Conservation (phyloP, 257 asterid species). For the Pogostemon cablin region DNA sequence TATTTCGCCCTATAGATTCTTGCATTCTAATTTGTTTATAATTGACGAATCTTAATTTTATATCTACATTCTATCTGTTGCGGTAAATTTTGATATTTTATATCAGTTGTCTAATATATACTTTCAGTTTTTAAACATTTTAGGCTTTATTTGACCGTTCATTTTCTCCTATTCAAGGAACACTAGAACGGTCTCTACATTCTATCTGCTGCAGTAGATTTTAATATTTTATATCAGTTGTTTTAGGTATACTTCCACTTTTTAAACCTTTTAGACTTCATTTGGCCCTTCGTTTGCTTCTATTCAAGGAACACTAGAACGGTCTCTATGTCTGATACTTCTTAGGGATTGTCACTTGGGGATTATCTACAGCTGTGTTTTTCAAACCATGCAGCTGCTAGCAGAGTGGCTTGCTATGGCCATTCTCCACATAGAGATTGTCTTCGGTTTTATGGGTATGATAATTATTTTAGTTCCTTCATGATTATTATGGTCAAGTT, state of each 20-base stretch:
- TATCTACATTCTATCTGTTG: conserved; percentile 4
- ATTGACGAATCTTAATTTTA: neutral
- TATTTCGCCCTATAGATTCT: neutral
- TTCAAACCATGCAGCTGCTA: too few relatives aligned
- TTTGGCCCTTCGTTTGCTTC: conserved; percentile 91
- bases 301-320: conserved; percentile 88
- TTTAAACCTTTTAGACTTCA: conserved; percentile 56
- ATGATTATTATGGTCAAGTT: too few relatives aligned
- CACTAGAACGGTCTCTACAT: conserved; percentile 51
- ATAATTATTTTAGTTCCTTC: too few relatives aligned
- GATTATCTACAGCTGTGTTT: too few relatives aligned
- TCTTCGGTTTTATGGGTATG: too few relatives aligned
- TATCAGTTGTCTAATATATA: neutral
- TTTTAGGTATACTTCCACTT: conserved; percentile 6
- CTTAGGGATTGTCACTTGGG: too few relatives aligned
- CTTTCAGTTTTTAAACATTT: conserved; percentile 20
- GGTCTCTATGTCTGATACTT: neutral
- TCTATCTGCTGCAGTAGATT: neutral
- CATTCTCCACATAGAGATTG: too few relatives aligned
- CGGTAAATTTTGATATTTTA: neutral
- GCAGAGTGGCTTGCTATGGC: too few relatives aligned
- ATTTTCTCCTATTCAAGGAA: conserved; percentile 87
- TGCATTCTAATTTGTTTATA: neutral
- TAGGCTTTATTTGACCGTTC: conserved; percentile 94
- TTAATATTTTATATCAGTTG: neutral